phyloP scores from a whole-genome alignment of 2,329 filamentous ascomycete species.

The Fonsecaea multimorphosa region DNA sequence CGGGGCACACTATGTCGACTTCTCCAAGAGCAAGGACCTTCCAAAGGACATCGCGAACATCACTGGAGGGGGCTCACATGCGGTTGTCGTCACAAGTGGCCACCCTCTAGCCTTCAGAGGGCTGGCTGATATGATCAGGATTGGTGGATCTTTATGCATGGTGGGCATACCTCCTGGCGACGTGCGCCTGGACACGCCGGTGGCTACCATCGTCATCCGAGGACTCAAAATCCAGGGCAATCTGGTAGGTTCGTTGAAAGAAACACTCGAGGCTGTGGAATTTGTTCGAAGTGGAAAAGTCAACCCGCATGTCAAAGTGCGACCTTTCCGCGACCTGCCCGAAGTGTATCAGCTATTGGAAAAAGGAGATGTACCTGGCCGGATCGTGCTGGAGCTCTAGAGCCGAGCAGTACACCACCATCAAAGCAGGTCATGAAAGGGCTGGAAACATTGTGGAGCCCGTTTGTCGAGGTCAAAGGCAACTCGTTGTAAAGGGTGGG shows the following conservation, averaged over 20 bases:
- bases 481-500: conserved; percentile 2
- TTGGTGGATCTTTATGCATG: conserved; percentile 52
- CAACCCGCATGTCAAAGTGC: conserved; percentile 50
- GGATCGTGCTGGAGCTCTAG: conserved; percentile 49
- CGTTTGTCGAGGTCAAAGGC: not conserved
- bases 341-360: conserved; percentile 54
- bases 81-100: conserved; percentile 52
- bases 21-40: conserved; percentile 44
- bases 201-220: conserved; percentile 55
- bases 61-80: conserved; percentile 46
- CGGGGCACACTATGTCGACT: conserved; percentile 53
- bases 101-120: conserved; percentile 48
- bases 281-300: conserved; percentile 51
- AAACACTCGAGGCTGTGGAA: conserved; percentile 56
- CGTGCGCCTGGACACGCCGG: conserved; percentile 49
- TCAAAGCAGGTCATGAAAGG: not conserved
- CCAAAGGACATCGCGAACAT: conserved; percentile 45
- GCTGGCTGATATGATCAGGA: conserved; percentile 52
- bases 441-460: not conserved
- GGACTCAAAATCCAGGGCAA: conserved; percentile 53
- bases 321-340: conserved; percentile 51
- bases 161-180: conserved; percentile 53
- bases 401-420: not conserved
- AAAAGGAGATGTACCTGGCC: conserved; percentile 51
- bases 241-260: conserved; percentile 53